phyloP scores from a whole-genome alignment of 805 yeast genomes.

The Maudiozyma turicensis region DNA sequence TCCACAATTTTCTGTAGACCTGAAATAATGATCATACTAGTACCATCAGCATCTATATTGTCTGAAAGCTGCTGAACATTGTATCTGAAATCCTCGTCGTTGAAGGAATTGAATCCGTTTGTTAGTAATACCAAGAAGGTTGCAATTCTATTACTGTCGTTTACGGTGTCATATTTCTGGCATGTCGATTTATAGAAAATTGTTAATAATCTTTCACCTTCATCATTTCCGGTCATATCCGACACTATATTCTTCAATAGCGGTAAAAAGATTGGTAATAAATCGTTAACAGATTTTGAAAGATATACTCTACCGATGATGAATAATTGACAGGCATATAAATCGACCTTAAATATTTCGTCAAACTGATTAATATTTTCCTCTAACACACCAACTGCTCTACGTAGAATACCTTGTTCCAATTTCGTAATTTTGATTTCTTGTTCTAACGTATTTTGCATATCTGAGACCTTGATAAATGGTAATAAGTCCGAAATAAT shows the following conservation, averaged over 20 bases:
- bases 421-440: slow-evolving; percentile 7
- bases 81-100: slow-evolving; percentile 30
- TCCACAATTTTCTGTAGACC: neutral
- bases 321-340: slow-evolving; percentile 59
- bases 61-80: slow-evolving; percentile 28
- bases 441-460: slow-evolving; percentile 1
- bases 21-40: neutral
- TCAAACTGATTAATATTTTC: slow-evolving; percentile 60
- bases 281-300: slow-evolving; percentile 30
- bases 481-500: slow-evolving; percentile 55
- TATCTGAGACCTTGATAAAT: slow-evolving; percentile 39
- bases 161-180: slow-evolving; percentile 11
- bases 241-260: slow-evolving; percentile 38
- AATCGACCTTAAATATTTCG: slow-evolving; percentile 55
- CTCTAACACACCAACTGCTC: slow-evolving; percentile 43
- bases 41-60: neutral
- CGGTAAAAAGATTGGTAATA: slow-evolving; percentile 45
- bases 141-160: slow-evolving; percentile 32
- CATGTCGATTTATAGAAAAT: slow-evolving; percentile 33
- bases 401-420: slow-evolving; percentile 38
- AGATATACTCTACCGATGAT: slow-evolving; percentile 50
- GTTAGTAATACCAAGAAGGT: slow-evolving; percentile 36
- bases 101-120: slow-evolving; percentile 26
- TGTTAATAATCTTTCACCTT: slow-evolving; percentile 22
- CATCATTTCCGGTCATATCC: slow-evolving; percentile 23